These are phyloP conservation scores for Zymoseptoria pseudotritici DNA, from an alignment of 2,329 filamentous ascomycete species.

Conservation along the genomic window DNA sequence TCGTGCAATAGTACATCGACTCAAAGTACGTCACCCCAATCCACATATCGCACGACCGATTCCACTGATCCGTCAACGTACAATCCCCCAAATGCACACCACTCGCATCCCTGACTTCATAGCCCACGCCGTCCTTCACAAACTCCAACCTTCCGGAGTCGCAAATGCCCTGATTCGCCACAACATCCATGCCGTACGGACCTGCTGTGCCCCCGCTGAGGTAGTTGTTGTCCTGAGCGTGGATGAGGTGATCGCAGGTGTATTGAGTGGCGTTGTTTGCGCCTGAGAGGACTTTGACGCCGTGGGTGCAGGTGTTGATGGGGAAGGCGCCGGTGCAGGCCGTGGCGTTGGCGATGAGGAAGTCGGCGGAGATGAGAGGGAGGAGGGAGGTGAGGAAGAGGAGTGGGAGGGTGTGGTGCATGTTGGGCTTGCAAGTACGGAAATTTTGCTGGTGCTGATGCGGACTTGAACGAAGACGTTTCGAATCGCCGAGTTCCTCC, in stretches of 20 bases:
- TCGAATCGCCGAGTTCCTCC: neutral
- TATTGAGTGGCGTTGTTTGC: slow-evolving; percentile 8
- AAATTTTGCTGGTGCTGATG: neutral
- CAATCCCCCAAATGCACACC: slow-evolving; percentile 12
- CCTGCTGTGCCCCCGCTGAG: slow-evolving; percentile 15
- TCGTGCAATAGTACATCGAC: slow-evolving; percentile 12
- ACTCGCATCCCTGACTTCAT: slow-evolving; percentile 8
- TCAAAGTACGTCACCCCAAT: slow-evolving; percentile 15
- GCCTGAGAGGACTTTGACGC: slow-evolving; percentile 14
- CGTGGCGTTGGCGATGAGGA: slow-evolving; percentile 18
- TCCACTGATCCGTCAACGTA: slow-evolving; percentile 2
- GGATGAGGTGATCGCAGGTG: slow-evolving; percentile 13
- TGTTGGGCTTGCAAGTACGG: neutral
- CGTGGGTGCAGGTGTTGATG: slow-evolving; percentile 11
- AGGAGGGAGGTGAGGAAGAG: slow-evolving; percentile 1
- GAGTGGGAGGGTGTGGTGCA: neutral
- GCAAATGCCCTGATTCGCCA: slow-evolving; percentile 12
- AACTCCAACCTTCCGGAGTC: slow-evolving; percentile 13
- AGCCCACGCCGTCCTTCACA: slow-evolving; percentile 4
- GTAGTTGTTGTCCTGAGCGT: slow-evolving; percentile 16
- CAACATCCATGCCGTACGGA: slow-evolving; percentile 1
- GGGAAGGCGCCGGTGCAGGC: slow-evolving; percentile 17
- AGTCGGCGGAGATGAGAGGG: slow-evolving; percentile 12
- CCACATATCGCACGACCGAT: slow-evolving; percentile 14
- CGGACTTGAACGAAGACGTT: neutral